Evolutionary conservation across 345 rosid species (phyloP).

Genomic region (Gossypium anomalum): DNA sequence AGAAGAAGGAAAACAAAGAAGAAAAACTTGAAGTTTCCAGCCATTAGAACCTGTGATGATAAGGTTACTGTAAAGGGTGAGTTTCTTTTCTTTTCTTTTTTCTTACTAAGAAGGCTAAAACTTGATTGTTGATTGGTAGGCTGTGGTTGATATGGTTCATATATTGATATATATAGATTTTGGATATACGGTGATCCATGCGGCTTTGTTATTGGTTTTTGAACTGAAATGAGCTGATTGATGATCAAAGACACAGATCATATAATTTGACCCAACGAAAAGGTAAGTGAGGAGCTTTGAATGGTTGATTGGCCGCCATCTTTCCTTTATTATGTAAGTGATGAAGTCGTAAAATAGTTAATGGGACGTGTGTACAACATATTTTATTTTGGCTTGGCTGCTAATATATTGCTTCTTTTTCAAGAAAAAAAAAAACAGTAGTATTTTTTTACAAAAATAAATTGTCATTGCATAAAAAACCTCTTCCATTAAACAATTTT

Average conservation of each 20-base stretch:
- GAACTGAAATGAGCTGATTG: neutral
- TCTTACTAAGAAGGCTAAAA: neutral
- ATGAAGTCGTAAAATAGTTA: neutral
- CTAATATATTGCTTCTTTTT: neutral
- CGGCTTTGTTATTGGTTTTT: neutral
- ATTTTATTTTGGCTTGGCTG: neutral
- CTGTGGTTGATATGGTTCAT: neutral
- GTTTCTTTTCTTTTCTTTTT: neutral
- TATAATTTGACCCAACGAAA: neutral
- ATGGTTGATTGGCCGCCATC: neutral
- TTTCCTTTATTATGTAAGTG: neutral
- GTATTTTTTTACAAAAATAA: no score
- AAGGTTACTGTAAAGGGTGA: neutral
- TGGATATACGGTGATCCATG: neutral
- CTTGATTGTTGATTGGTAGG: neutral
- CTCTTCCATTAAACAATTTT: no score
- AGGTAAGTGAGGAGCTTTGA: neutral
- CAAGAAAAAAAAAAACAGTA: no score
- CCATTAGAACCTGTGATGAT: constrained; percentile 15
- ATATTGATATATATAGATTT: neutral
- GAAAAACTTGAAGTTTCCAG: constrained; percentile 14
- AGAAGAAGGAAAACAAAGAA: constrained; percentile 14
- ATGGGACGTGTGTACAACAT: neutral
- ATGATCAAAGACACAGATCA: neutral
- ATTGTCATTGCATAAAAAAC: no score